Conservation (phyloP, 306 rosid genomes). For the Cajanus cajan region DNA sequence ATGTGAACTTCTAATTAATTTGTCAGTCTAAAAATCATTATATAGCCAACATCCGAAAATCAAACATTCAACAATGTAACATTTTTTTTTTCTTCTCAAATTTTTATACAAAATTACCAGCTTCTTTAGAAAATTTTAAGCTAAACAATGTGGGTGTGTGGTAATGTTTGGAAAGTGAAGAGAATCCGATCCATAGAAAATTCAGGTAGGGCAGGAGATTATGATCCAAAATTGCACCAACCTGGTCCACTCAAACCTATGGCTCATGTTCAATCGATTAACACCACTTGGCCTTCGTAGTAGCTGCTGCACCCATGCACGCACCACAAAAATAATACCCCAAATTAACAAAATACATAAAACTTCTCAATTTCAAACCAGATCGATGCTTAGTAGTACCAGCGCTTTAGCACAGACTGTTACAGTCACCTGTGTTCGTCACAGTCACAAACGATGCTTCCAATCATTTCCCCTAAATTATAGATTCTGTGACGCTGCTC, state of each 20-base stretch:
- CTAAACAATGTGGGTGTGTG: no score
- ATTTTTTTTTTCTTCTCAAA: no score
- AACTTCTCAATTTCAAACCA: slow-evolving; percentile 13
- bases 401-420: slow-evolving; percentile 40
- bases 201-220: slow-evolving; percentile 17
- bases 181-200: slow-evolving; percentile 18
- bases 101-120: no score
- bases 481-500: slow-evolving; percentile 29
- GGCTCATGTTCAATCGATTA: not conserved
- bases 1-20: no score
- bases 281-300: not conserved
- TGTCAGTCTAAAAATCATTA: no score
- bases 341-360: not conserved
- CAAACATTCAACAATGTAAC: no score
- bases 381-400: slow-evolving; percentile 59
- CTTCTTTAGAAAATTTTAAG: no score
- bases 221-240: slow-evolving; percentile 26
- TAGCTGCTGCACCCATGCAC: not conserved
- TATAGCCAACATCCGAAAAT: no score
- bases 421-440: slow-evolving; percentile 45
- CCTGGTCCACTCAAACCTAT: slow-evolving; percentile 32
- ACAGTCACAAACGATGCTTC: slow-evolving; percentile 27
- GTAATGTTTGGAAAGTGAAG: no score
- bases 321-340: slow-evolving; percentile 8
- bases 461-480: slow-evolving; percentile 25